Evolutionary conservation across 768 basidiomycete species (phyloP).

Genomic region (Holtermannia corniformis): DNA sequence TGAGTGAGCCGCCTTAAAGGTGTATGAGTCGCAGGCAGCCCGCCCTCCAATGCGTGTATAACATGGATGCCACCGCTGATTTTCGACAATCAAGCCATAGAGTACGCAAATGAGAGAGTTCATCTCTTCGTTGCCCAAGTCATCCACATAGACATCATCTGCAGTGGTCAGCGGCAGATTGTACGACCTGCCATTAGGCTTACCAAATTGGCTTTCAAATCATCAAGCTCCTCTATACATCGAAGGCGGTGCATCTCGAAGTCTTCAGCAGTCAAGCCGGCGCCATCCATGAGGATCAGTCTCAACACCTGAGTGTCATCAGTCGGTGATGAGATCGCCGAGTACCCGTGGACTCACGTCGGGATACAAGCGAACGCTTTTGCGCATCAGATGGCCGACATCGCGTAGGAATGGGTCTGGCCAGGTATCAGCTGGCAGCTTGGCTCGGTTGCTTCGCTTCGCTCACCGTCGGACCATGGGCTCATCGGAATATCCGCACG

Average conservation of each 20-base stretch:
- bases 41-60: too few relatives aligned
- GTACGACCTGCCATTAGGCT: too few relatives aligned
- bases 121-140: not conserved
- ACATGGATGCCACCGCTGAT: too few relatives aligned
- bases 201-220: not conserved
- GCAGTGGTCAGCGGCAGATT: too few relatives aligned
- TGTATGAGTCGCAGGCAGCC: too few relatives aligned
- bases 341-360: not conserved
- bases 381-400: not conserved
- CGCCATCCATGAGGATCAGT: not conserved
- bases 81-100: too few relatives aligned
- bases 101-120: too few relatives aligned
- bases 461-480: conserved; percentile 6
- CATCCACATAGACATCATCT: not conserved
- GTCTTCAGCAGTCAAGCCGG: not conserved
- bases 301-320: not conserved
- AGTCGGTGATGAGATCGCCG: too few relatives aligned
- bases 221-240: not conserved
- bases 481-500: conserved; percentile 4
- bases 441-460: not conserved
- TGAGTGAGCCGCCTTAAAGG: too few relatives aligned
- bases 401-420: not conserved
- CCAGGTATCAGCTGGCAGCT: too few relatives aligned
- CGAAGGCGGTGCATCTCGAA: not conserved
- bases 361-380: not conserved